These are phyloP conservation scores for Cyberlindnera subsufficiens DNA, from an alignment of 805 yeast genomes.

Conservation along the genomic window DNA sequence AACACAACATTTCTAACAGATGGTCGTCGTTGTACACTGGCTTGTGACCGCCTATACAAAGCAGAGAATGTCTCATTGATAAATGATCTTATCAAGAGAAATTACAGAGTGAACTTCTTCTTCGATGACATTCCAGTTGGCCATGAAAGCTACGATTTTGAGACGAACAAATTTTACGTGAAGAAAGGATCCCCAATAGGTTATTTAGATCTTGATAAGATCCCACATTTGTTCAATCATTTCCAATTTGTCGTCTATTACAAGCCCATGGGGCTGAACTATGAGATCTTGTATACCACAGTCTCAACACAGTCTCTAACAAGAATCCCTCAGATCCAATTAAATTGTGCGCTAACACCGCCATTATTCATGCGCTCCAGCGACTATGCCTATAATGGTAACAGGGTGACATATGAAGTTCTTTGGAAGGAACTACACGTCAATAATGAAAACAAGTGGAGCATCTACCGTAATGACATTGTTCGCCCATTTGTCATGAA, in stretches of 20 bases:
- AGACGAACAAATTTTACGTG: conserved; percentile 22
- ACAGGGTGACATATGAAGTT: conserved; percentile 23
- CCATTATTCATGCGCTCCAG: conserved; percentile 19
- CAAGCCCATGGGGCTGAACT: conserved; percentile 16
- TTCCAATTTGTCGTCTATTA: conserved; percentile 26
- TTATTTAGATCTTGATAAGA: conserved; percentile 22
- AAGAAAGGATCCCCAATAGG: conserved; percentile 26
- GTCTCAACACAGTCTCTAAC: conserved; percentile 22
- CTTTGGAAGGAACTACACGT: conserved; percentile 23
- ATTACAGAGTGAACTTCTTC: conserved; percentile 25
- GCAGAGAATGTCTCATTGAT: conserved; percentile 21
- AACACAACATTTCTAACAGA: conserved; percentile 14
- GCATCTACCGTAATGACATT: conserved; percentile 21
- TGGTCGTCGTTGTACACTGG: conserved; percentile 7
- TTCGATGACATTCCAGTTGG: conserved; percentile 27
- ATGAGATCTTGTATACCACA: conserved; percentile 22
- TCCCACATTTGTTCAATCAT: conserved; percentile 26
- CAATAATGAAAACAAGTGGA: conserved; percentile 10
- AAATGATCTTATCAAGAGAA: conserved; percentile 23
- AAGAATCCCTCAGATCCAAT: conserved; percentile 19
- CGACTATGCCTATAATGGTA: conserved; percentile 23
- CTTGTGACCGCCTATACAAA: conserved; percentile 17
- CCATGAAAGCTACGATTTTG: conserved; percentile 23
- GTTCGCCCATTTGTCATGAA: conserved; percentile 19
- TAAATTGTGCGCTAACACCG: conserved; percentile 20